Evolutionary conservation across 306 rosid genomes (phyloP).

Genomic region (Castanea crenata): DNA sequence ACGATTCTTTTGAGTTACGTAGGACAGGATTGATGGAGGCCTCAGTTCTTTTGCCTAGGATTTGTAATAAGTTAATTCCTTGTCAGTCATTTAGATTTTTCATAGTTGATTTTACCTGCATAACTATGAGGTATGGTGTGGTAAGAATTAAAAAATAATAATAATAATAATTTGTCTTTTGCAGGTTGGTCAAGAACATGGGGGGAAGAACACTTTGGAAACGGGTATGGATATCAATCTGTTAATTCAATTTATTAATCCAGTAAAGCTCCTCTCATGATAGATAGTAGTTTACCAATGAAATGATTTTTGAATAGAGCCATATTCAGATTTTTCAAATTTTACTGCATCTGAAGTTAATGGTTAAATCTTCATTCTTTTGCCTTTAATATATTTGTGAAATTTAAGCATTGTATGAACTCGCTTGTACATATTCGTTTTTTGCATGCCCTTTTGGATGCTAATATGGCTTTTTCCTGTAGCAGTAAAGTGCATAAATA

Average conservation of each 20-base stretch:
- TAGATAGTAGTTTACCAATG: not conserved
- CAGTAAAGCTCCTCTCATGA: not conserved
- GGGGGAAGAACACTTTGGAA: constrained; percentile 99
- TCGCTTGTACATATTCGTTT: not conserved
- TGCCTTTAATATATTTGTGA: not conserved
- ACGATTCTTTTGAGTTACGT: not conserved
- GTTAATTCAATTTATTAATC: constrained; percentile 7
- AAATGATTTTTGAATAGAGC: not conserved
- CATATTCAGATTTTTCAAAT: not conserved
- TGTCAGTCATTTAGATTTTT: constrained; percentile 2
- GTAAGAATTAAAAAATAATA: no score
- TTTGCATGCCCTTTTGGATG: constrained; percentile 8
- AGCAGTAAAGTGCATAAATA: constrained; percentile 96
- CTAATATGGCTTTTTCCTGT: constrained; percentile 18
- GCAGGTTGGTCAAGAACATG: constrained; percentile 99
- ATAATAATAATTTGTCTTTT: constrained; percentile 29
- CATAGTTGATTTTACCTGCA: not conserved
- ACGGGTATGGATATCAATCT: constrained; percentile 56
- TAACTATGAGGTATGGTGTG: constrained; percentile 3
- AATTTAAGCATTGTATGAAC: not conserved
- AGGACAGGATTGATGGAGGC: not conserved
- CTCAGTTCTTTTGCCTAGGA: not conserved
- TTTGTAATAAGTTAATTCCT: not conserved
- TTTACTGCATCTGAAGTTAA: not conserved
- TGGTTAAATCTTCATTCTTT: not conserved